Conservation (phyloP, 2,329 filamentous ascomycete species). For the Scortechinia acanthostroma region DNA sequence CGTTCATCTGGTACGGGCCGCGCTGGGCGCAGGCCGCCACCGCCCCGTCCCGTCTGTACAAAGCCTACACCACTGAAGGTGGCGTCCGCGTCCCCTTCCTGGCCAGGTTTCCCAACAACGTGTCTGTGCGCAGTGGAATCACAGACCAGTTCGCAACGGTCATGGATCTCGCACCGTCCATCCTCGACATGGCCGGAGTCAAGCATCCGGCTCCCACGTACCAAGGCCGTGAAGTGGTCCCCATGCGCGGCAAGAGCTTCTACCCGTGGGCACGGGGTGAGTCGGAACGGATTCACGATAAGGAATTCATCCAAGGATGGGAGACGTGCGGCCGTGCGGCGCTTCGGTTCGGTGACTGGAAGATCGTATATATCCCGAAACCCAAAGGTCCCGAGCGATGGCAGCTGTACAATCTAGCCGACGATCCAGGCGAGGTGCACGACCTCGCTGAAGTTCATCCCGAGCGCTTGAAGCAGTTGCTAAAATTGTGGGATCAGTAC, state of each 20-base stretch:
- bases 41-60: slow-evolving; percentile 31
- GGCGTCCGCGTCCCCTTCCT: slow-evolving; percentile 44
- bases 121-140: slow-evolving; percentile 25
- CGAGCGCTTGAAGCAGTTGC: slow-evolving; percentile 16
- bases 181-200: slow-evolving; percentile 36
- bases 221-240: slow-evolving; percentile 20
- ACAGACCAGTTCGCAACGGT: slow-evolving; percentile 42
- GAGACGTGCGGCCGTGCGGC: slow-evolving; percentile 23
- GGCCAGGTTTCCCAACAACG: slow-evolving; percentile 12
- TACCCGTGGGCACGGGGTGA: slow-evolving; percentile 16
- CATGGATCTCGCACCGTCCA: slow-evolving; percentile 40
- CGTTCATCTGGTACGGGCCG: slow-evolving; percentile 53
- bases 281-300: slow-evolving; percentile 19
- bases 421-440: slow-evolving; percentile 34
- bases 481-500: slow-evolving; percentile 24
- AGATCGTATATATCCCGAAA: slow-evolving; percentile 35
- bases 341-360: slow-evolving; percentile 24
- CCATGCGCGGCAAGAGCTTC: slow-evolving; percentile 22
- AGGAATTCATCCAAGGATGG: slow-evolving; percentile 26
- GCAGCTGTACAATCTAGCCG: slow-evolving; percentile 36
- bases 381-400: slow-evolving; percentile 37
- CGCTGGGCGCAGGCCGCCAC: slow-evolving; percentile 46
- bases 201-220: slow-evolving; percentile 43
- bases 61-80: slow-evolving; percentile 35
- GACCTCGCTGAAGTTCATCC: slow-evolving; percentile 23